Evolutionary conservation across 345 rosid genomes (phyloP), one percentile per base, ranked within the genome.

Genomic region (Hypericum androsaemum): DNA sequence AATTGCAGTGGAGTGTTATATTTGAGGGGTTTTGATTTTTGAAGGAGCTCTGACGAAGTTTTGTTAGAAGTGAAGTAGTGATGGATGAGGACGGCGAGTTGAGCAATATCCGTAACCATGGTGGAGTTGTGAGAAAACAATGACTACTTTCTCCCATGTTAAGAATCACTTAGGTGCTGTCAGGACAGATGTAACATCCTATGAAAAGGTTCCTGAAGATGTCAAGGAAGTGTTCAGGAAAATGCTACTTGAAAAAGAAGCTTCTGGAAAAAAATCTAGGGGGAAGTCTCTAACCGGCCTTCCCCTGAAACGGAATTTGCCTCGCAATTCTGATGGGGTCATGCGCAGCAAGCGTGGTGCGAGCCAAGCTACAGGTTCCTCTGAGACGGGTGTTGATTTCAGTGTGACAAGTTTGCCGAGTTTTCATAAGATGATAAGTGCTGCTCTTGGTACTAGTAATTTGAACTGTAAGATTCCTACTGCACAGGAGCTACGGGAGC

Each of bases 161-260:
- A 74, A 56, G 66, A 43, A 1, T 39, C 86, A 84, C 74, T 58
- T 84, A 58, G 87, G 72, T 53, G 78, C 77, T 59, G 11, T 80
- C 38, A 53, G 65, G 2, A 70, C 56, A 54, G 68, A 74, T 12
- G 81, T 72, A 17, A 22, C 22, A 28, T 54, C 74, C 43, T 82
- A 84, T 46, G 62, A 58, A 47, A 64, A 55, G 55, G 84, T 78
- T 67, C 55, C 86, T 5, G 52, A 47, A 50, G 52, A 51, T 46
- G 58, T 76, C 22, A 74, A 52, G 67, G 64, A 66, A 39, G 4
- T 41, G 39, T 74, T 72, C 50, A 61, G 63, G 53, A 43, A 28
- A 7, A 44, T 41, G 47, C 46, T 58, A n/a, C 44, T 22, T 11
- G 60, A 61, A 32, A 12, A 14, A 22, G 53, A 36, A 9, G 48